A percentile compares a stretch with the other conserved stretches of the same genome.
Evolutionary conservation across 2,329 filamentous ascomycete species (phyloP).

Genomic region (Paecilomyces formosus): DNA sequence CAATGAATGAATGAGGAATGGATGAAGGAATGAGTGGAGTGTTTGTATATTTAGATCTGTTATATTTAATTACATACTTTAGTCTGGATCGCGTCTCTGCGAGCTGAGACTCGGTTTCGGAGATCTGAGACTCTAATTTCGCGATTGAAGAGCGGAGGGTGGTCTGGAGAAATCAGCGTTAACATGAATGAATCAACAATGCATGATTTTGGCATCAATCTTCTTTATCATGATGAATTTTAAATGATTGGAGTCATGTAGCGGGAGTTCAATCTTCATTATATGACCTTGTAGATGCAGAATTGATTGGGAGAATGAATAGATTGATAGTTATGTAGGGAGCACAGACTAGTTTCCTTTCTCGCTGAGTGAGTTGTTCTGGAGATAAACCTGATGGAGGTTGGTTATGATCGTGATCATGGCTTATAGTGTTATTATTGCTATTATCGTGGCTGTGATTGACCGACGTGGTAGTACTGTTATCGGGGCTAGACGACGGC

Average conservation of each 20-base stretch:
- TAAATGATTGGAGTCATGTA: neutral
- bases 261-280: too few relatives aligned
- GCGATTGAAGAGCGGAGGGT: slow-evolving; percentile 18
- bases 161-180: slow-evolving; percentile 6
- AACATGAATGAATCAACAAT: too few relatives aligned
- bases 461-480: neutral
- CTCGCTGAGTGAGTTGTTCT: slow-evolving; percentile 9
- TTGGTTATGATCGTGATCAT: neutral
- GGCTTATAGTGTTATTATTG: neutral
- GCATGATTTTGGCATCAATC: slow-evolving; percentile 4
- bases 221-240: neutral
- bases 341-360: slow-evolving; percentile 20
- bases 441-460: neutral
- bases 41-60: too few relatives aligned
- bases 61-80: slow-evolving; percentile 16
- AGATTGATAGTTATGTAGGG: neutral
- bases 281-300: too few relatives aligned
- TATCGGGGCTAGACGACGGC: neutral
- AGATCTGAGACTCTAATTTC: slow-evolving; percentile 42
- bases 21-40: too few relatives aligned
- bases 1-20: slow-evolving; percentile 1
- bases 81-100: slow-evolving; percentile 25
- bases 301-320: too few relatives aligned
- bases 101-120: slow-evolving; percentile 27
- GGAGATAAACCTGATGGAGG: slow-evolving; percentile 2